Evolutionary conservation across 805 yeast genomes (phyloP).

Genomic region (Jamesozyma gamospora): DNA sequence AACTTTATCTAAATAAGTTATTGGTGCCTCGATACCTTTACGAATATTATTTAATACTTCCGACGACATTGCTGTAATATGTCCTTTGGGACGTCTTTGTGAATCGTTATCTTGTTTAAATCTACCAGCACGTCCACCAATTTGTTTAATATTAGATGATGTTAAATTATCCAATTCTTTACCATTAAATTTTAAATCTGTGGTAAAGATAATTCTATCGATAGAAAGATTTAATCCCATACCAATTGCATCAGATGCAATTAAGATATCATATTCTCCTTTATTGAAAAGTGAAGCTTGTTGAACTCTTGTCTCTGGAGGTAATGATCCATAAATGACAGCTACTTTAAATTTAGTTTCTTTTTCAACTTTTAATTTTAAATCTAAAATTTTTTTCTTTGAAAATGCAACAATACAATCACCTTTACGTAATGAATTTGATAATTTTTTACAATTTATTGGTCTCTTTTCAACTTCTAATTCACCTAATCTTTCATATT

Average conservation of each 20-base stretch:
- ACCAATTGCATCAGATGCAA: slow-evolving; percentile 96
- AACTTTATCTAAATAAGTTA: slow-evolving; percentile 48
- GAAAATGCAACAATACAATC: slow-evolving; percentile 89
- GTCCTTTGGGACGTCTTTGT: slow-evolving; percentile 31
- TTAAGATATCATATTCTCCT: slow-evolving; percentile 72
- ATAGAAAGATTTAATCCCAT: slow-evolving; percentile 92
- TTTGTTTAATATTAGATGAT: slow-evolving; percentile 71
- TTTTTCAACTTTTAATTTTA: slow-evolving; percentile 60
- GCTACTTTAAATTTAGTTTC: slow-evolving; percentile 61
- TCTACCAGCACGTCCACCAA: slow-evolving; percentile 95
- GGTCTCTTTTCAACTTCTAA: slow-evolving; percentile 44
- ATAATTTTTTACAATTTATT: slow-evolving; percentile 14
- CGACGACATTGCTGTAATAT: slow-evolving; percentile 43
- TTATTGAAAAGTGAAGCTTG: slow-evolving; percentile 73
- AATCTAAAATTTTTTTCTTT: slow-evolving; percentile 56
- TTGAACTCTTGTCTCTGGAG: slow-evolving; percentile 84
- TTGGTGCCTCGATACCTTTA: slow-evolving; percentile 40
- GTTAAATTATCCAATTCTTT: slow-evolving; percentile 36
- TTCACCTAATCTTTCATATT: slow-evolving; percentile 67
- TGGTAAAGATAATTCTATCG: slow-evolving; percentile 65
- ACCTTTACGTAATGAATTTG: slow-evolving; percentile 39
- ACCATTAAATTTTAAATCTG: slow-evolving; percentile 65
- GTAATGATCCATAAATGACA: slow-evolving; percentile 88
- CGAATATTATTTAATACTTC: slow-evolving; percentile 38
- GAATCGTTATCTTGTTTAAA: slow-evolving; percentile 30